Evolutionary conservation across 2,329 filamentous ascomycete species (phyloP).

Genomic region (Magnaporthiopsis incrustans): DNA sequence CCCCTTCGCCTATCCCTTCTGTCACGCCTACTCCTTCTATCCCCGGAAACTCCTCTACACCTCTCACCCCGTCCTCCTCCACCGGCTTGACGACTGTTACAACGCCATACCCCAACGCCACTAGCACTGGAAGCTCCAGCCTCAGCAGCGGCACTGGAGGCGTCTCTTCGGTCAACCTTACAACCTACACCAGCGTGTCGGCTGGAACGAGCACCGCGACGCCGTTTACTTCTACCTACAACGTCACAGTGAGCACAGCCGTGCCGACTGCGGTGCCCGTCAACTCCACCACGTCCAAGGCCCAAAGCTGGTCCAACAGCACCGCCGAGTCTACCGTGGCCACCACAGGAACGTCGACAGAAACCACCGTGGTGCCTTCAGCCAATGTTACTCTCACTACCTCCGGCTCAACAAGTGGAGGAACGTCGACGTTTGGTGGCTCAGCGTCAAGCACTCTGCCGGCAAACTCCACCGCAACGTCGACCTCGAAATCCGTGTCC

Average conservation of each 20-base stretch:
- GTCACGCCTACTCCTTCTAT: neutral
- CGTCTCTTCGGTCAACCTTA: neutral
- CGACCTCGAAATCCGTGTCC: neutral
- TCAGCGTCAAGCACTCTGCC: neutral
- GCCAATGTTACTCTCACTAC: neutral
- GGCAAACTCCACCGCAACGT: neutral
- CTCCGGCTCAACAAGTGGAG: neutral
- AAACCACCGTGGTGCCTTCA: neutral
- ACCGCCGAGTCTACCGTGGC: neutral
- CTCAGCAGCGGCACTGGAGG: neutral
- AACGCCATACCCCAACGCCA: conserved; percentile 1
- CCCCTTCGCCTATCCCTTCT: neutral
- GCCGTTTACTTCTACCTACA: neutral
- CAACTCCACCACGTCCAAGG: neutral
- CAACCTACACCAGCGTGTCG: neutral
- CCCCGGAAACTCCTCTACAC: neutral
- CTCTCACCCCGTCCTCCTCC: neutral
- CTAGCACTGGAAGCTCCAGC: neutral
- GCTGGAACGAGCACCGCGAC: neutral
- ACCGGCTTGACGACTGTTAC: neutral
- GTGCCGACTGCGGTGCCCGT: neutral
- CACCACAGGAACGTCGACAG: neutral
- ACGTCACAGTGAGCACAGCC: conserved; percentile 1
- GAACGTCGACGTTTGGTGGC: neutral
- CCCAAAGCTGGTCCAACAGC: neutral